phyloP scores from a whole-genome alignment of 2,329 filamentous ascomycete genomes.

The Diaporthe destruens region DNA sequence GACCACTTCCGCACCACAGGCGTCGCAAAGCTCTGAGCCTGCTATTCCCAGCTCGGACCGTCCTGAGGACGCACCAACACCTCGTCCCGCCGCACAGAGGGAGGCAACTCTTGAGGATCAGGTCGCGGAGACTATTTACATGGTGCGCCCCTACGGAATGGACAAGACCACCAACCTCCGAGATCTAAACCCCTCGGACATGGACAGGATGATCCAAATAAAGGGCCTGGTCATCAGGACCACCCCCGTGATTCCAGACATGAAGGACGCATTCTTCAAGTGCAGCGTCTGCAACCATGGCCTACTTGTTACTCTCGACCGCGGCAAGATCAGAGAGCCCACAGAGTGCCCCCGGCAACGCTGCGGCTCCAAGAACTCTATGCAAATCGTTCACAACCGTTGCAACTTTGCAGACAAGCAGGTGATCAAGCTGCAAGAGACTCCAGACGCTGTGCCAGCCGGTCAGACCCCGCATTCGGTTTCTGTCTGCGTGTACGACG shows the following conservation, averaged over 20 bases:
- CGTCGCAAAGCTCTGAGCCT: slow-evolving; percentile 77
- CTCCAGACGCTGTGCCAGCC: slow-evolving; percentile 92
- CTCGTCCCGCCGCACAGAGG: slow-evolving; percentile 58
- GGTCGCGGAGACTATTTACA: slow-evolving; percentile 83
- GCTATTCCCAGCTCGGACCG: slow-evolving; percentile 85
- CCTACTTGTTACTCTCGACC: slow-evolving; percentile 89
- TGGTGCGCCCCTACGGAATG: slow-evolving; percentile 89
- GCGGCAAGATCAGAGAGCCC: slow-evolving; percentile 95
- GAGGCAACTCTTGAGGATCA: slow-evolving; percentile 79
- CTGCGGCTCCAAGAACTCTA: slow-evolving; percentile 90
- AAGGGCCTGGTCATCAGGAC: slow-evolving; percentile 97
- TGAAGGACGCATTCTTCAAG: slow-evolving; percentile 98
- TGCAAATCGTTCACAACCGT: slow-evolving; percentile 98
- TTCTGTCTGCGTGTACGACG: slow-evolving; percentile 95
- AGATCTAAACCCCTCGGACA: slow-evolving; percentile 93
- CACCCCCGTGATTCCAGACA: slow-evolving; percentile 96
- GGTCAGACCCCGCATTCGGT: slow-evolving; percentile 98
- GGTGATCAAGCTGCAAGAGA: slow-evolving; percentile 98
- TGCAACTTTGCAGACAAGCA: slow-evolving; percentile 97
- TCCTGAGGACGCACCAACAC: slow-evolving; percentile 64
- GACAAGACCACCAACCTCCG: slow-evolving; percentile 90
- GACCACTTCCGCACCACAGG: slow-evolving; percentile 66
- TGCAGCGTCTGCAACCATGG: slow-evolving; percentile 95
- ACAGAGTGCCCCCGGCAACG: slow-evolving; percentile 86
- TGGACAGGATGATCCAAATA: slow-evolving; percentile 95